These are phyloP conservation scores for Daldinia childiae DNA, from an alignment of 495 filamentous ascomycete genomes.

Conservation along the genomic window DNA sequence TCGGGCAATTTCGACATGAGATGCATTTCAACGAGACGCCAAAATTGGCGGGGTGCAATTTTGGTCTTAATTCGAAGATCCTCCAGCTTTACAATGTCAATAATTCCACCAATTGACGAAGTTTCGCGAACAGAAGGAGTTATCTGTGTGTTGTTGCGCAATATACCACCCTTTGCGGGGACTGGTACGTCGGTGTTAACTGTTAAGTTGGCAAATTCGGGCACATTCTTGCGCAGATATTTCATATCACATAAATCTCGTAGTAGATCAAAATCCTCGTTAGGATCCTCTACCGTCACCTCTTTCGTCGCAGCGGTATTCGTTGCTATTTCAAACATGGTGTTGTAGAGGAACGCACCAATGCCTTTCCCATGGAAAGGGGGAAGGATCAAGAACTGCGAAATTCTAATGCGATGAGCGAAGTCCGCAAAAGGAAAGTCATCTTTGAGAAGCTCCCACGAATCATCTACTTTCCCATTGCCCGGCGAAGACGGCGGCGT, in stretches of 20 bases:
- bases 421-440: conserved; percentile 51
- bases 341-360: conserved; percentile 81
- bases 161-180: conserved; percentile 52
- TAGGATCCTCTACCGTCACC: conserved; percentile 95
- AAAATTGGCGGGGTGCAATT: conserved; percentile 88
- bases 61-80: conserved; percentile 73
- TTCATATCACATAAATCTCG: conserved; percentile 84
- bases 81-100: conserved; percentile 66
- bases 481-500: conserved; percentile 27
- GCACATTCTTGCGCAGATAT: conserved; percentile 63
- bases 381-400: conserved; percentile 93
- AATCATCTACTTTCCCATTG: conserved; percentile 19
- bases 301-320: conserved; percentile 72
- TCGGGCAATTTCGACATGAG: conserved; percentile 78
- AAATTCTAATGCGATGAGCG: conserved; percentile 81
- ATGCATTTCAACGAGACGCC: conserved; percentile 85
- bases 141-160: conserved; percentile 63
- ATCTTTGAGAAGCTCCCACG: conserved; percentile 40
- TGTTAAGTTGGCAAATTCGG: conserved; percentile 62
- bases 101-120: conserved; percentile 53
- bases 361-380: conserved; percentile 83
- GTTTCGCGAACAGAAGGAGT: conserved; percentile 15
- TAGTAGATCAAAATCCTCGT: conserved; percentile 91
- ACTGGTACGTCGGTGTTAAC: conserved; percentile 57
- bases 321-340: conserved; percentile 73